phyloP scores from a whole-genome alignment of 768 basidiomycete species.

The Leccinum uliginosum region DNA sequence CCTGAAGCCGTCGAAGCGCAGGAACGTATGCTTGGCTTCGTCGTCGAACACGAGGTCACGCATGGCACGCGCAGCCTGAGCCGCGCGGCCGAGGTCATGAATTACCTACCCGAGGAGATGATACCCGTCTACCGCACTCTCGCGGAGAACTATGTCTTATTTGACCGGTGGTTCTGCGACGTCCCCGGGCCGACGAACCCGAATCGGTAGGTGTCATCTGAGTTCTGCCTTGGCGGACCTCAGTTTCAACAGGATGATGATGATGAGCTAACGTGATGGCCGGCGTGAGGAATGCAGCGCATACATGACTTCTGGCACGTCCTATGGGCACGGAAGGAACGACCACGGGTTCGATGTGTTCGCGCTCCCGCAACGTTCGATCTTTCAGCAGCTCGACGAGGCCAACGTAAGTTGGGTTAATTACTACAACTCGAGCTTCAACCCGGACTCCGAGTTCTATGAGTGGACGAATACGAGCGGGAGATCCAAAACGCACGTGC shows the following conservation, averaged over 20 bases:
- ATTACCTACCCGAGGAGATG: slow-evolving; percentile 19
- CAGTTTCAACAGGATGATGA: background rate
- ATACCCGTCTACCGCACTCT: slow-evolving; percentile 23
- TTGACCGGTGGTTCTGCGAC: slow-evolving; percentile 24
- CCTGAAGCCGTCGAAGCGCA: background rate
- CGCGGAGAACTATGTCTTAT: slow-evolving; percentile 23
- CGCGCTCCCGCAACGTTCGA: slow-evolving; percentile 25
- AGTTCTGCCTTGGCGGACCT: background rate
- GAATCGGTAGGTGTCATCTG: slow-evolving; percentile 14
- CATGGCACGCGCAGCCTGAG: slow-evolving; percentile 6
- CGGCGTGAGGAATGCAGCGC: slow-evolving; percentile 6
- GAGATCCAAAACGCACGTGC: slow-evolving; percentile 12
- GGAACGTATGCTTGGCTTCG: slow-evolving; percentile 22
- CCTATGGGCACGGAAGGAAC: slow-evolving; percentile 22
- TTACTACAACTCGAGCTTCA: slow-evolving; percentile 27
- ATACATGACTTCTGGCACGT: slow-evolving; percentile 26
- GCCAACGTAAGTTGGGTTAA: slow-evolving; percentile 22
- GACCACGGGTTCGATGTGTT: slow-evolving; percentile 12
- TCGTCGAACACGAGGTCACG: slow-evolving; percentile 18
- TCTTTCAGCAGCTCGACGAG: slow-evolving; percentile 26
- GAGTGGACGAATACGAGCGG: slow-evolving; percentile 18
- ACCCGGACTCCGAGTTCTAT: slow-evolving; percentile 23
- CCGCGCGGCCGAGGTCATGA: slow-evolving; percentile 17
- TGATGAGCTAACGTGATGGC: background rate
- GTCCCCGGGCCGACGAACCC: slow-evolving; percentile 26